Percentiles rank a stretch among this genome's conserved stretches.
These are phyloP conservation scores for Pilobolus umbonatus DNA, from an alignment of 192 early-diverging fungal species.

Conservation along the genomic window DNA sequence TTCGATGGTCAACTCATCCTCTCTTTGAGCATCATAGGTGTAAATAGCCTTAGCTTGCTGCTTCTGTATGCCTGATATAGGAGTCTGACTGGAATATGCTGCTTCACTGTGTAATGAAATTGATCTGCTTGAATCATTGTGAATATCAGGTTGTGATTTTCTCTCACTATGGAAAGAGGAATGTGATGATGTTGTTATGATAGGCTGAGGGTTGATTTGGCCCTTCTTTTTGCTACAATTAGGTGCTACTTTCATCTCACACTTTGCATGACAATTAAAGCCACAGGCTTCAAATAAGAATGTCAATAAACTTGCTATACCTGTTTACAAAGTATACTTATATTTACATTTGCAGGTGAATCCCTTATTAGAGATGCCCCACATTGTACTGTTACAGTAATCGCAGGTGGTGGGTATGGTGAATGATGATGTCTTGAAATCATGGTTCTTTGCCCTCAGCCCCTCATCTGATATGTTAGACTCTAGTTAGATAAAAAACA, in stretches of 20 bases:
- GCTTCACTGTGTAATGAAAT: slow-evolving; percentile 20
- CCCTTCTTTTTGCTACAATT: slow-evolving; percentile 57
- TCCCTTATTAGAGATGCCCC: slow-evolving; percentile 73
- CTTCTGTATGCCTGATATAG: too few species aligned
- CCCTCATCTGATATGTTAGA: slow-evolving; percentile 40
- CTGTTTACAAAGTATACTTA: background rate
- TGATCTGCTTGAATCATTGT: background rate
- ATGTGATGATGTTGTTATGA: background rate
- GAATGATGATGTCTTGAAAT: slow-evolving; percentile 65
- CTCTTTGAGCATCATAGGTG: slow-evolving; percentile 49
- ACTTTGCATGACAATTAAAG: slow-evolving; percentile 73
- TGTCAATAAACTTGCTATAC: too few species aligned
- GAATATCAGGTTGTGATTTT: too few species aligned
- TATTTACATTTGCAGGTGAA: slow-evolving; percentile 56
- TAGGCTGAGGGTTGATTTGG: slow-evolving; percentile 37
- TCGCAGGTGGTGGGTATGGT: slow-evolving; percentile 74
- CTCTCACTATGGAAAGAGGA: too few species aligned
- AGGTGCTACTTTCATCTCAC: slow-evolving; percentile 73
- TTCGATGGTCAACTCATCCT: slow-evolving; percentile 52
- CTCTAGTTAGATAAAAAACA: background rate
- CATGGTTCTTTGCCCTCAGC: slow-evolving; percentile 47
- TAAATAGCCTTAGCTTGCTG: slow-evolving; percentile 44
- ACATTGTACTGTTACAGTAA: slow-evolving; percentile 68
- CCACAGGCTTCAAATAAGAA: slow-evolving; percentile 56
- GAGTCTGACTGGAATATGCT: background rate